Percentiles rank a stretch among this genome's conserved stretches.
Conservation (phyloP, 495 filamentous ascomycete genomes). For the Penicillium angulare region DNA sequence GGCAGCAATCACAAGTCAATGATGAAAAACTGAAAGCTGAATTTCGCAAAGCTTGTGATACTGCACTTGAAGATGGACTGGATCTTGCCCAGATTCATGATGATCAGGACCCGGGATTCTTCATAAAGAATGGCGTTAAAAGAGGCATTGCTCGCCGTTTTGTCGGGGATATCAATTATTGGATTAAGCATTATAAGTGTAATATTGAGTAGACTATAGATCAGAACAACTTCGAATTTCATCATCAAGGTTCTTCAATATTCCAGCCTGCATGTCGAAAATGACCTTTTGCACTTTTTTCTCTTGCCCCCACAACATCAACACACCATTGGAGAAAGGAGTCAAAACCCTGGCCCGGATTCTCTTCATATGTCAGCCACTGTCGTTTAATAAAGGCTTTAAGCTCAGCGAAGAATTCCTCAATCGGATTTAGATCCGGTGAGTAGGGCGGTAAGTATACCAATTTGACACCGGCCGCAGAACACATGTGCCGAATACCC, state of each 20-base stretch:
- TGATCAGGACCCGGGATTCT: constrained; percentile 23
- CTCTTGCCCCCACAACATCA: background rate
- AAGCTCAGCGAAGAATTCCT: no score
- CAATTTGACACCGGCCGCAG: constrained; percentile 20
- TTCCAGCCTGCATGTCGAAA: constrained; percentile 1
- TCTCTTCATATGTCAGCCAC: background rate
- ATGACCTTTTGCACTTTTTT: background rate
- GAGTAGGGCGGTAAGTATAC: no score
- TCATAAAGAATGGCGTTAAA: constrained; percentile 9
- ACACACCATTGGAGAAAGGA: background rate
- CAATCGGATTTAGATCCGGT: no score
- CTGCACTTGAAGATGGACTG: constrained; percentile 13
- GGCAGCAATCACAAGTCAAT: constrained; percentile 16
- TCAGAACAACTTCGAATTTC: no score
- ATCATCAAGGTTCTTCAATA: no score
- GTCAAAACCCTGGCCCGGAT: background rate
- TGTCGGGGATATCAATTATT: constrained; percentile 27
- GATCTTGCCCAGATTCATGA: constrained; percentile 21
- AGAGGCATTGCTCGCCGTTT: constrained; percentile 14
- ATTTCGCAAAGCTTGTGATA: constrained; percentile 17
- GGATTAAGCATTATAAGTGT: constrained; percentile 1
- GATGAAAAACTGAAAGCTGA: constrained; percentile 12
- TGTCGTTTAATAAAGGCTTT: background rate
- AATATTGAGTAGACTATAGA: no score
- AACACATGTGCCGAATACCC: background rate